Evolutionary conservation across 805 yeast genomes (phyloP).

Genomic region (Kluyveromyces dobzhanskii): DNA sequence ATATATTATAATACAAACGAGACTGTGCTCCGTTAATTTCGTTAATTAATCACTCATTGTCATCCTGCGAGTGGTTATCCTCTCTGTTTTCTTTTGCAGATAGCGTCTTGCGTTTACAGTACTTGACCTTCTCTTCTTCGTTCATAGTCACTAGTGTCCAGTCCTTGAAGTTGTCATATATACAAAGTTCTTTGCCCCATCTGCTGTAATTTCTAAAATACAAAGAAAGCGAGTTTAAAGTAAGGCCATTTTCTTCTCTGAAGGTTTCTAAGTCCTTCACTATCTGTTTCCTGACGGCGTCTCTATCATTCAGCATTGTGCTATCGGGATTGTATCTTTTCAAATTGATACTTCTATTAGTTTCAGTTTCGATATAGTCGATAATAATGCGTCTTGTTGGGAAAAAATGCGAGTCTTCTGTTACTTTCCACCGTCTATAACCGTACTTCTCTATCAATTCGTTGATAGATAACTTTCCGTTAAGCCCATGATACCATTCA

Average conservation of each 20-base stretch:
- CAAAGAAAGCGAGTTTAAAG: slow-evolving; percentile 28
- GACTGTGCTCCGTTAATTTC: too few relatives aligned
- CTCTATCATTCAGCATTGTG: slow-evolving; percentile 18
- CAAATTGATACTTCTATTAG: slow-evolving; percentile 25
- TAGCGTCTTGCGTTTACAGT: slow-evolving; percentile 24
- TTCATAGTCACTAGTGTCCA: slow-evolving; percentile 26
- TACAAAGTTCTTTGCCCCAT: slow-evolving; percentile 25
- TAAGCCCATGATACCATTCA: slow-evolving; percentile 32
- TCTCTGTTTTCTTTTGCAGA: slow-evolving; percentile 1
- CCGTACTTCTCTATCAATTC: slow-evolving; percentile 29
- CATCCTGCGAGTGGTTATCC: slow-evolving; percentile 1
- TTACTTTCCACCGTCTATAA: slow-evolving; percentile 32
- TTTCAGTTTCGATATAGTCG: slow-evolving; percentile 31
- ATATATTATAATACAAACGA: too few relatives aligned
- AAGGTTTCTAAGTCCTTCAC: slow-evolving; percentile 31
- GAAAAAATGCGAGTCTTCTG: slow-evolving; percentile 32
- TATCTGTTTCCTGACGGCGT: slow-evolving; percentile 25
- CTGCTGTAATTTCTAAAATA: slow-evolving; percentile 27
- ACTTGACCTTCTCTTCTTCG: slow-evolving; percentile 25
- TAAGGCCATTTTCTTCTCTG: slow-evolving; percentile 26
- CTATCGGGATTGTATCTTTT: slow-evolving; percentile 24
- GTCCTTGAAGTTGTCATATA: slow-evolving; percentile 23
- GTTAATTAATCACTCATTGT: slow-evolving; percentile 4
- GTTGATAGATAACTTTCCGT: slow-evolving; percentile 26
- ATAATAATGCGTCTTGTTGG: slow-evolving; percentile 32